Evolutionary conservation across 208 protist genomes (phyloP).

Genomic region (Vickermania spadyakhi): DNA sequence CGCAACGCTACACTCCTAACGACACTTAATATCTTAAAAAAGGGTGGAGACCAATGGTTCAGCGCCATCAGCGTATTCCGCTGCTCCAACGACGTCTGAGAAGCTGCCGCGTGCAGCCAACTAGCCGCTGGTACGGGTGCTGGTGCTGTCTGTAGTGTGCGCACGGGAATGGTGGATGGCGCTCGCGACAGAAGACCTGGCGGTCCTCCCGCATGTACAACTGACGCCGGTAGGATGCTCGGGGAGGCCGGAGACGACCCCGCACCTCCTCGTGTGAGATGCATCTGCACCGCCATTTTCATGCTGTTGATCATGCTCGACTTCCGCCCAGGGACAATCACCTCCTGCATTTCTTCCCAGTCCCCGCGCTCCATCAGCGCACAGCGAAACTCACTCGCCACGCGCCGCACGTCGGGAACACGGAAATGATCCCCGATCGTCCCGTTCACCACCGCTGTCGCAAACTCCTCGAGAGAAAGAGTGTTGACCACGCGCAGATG

Average conservation of each 20-base stretch:
- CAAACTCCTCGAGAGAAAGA: conserved; percentile 41
- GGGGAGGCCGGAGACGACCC: not conserved
- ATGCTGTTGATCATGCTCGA: conserved; percentile 30
- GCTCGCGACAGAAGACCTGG: not conserved
- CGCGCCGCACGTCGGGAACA: conserved; percentile 56
- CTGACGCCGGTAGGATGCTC: not conserved
- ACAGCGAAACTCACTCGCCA: conserved; percentile 54
- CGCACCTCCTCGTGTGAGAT: conserved; percentile 10
- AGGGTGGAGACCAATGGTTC: conserved; percentile 48
- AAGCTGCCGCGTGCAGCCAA: not conserved
- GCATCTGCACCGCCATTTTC: conserved; percentile 29
- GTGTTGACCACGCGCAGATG: conserved; percentile 52
- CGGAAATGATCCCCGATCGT: conserved; percentile 38
- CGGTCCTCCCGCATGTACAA: not conserved
- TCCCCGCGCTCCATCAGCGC: conserved; percentile 61
- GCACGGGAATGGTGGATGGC: not conserved
- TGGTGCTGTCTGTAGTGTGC: not conserved
- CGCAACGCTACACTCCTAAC: conserved; percentile 44
- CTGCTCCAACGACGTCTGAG: not conserved
- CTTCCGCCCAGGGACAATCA: conserved; percentile 41
- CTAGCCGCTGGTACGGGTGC: not conserved
- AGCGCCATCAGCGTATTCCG: conserved; percentile 29
- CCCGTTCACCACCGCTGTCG: conserved; percentile 23
- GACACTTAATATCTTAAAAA: conserved; percentile 42
- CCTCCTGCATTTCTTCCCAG: conserved; percentile 29